A percentile compares a stretch with the other conserved stretches of the same genome.
These are phyloP conservation scores for Kalmusia sp. DNA, from an alignment of 2,329 filamentous ascomycete genomes.

Conservation along the genomic window DNA sequence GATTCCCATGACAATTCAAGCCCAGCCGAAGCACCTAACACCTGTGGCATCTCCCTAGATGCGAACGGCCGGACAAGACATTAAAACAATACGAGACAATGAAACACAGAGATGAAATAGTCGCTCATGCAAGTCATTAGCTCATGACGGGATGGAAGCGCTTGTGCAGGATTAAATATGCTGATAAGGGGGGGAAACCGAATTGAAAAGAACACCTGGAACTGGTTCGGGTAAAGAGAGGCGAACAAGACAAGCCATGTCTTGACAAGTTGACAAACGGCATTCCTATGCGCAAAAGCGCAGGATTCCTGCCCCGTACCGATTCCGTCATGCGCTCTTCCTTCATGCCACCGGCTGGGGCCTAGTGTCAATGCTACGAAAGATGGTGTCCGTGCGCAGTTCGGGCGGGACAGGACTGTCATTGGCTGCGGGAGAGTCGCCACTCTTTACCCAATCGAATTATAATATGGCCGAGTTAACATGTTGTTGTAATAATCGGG, in stretches of 20 bases:
- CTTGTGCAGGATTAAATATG: slow-evolving; percentile 38
- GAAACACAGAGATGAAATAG: slow-evolving; percentile 18
- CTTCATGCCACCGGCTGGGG: slow-evolving; percentile 19
- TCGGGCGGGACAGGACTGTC: slow-evolving; percentile 18
- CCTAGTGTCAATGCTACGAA: slow-evolving; percentile 22
- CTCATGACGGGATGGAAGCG: slow-evolving; percentile 28
- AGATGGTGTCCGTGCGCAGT: slow-evolving; percentile 28
- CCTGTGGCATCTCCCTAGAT: slow-evolving; percentile 27
- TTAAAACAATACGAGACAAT: slow-evolving; percentile 23
- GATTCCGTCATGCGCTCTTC: slow-evolving; percentile 21
- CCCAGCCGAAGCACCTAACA: slow-evolving; percentile 19
- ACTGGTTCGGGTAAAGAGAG: not conserved
- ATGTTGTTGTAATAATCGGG: slow-evolving; percentile 12
- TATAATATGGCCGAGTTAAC: slow-evolving; percentile 23
- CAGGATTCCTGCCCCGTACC: slow-evolving; percentile 11
- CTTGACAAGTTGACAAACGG: not conserved
- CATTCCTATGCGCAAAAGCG: not conserved
- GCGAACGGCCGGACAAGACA: slow-evolving; percentile 17
- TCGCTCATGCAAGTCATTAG: slow-evolving; percentile 35
- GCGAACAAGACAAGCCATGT: not conserved
- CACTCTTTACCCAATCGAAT: slow-evolving; percentile 19
- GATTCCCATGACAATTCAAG: not conserved
- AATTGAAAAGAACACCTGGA: slow-evolving; percentile 11
- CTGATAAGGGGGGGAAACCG: slow-evolving; percentile 17
- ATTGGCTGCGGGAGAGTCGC: slow-evolving; percentile 16